Evolutionary conservation across 179 eudicot genomes (phyloP).

Genomic region (Vitellaria paradoxa): DNA sequence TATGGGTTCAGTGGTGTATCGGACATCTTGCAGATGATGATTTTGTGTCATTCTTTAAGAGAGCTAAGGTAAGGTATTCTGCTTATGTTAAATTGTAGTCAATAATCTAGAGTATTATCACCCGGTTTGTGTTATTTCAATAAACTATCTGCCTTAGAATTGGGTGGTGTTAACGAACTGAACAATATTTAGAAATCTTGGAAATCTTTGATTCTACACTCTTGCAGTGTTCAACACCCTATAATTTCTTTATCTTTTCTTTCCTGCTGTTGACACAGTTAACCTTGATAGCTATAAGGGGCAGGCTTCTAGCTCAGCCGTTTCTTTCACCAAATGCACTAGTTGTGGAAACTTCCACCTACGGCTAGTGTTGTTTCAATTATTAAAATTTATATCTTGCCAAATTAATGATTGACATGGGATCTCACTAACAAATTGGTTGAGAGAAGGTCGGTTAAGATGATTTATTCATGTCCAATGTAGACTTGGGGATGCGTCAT

Average conservation of each 20-base stretch:
- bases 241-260: neutral
- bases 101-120: neutral
- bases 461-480: too few species aligned
- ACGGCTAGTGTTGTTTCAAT: neutral
- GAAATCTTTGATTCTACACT: neutral
- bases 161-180: neutral
- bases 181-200: neutral
- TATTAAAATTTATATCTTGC: neutral
- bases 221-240: neutral
- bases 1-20: slow-evolving; percentile 99
- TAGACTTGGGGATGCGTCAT: too few species aligned
- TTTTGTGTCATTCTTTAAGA: slow-evolving; percentile 74
- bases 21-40: slow-evolving; percentile 97
- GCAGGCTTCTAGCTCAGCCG: neutral
- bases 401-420: neutral
- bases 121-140: neutral
- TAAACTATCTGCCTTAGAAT: neutral
- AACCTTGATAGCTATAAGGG: neutral
- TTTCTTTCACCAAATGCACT: neutral
- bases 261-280: neutral
- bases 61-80: slow-evolving; percentile 65
- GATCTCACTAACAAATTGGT: neutral
- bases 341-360: neutral
- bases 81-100: neutral
- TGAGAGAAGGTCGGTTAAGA: neutral